These are phyloP conservation scores for Ephemerocybe angulata DNA, from an alignment of 768 basidiomycete species.

Conservation along the genomic window DNA sequence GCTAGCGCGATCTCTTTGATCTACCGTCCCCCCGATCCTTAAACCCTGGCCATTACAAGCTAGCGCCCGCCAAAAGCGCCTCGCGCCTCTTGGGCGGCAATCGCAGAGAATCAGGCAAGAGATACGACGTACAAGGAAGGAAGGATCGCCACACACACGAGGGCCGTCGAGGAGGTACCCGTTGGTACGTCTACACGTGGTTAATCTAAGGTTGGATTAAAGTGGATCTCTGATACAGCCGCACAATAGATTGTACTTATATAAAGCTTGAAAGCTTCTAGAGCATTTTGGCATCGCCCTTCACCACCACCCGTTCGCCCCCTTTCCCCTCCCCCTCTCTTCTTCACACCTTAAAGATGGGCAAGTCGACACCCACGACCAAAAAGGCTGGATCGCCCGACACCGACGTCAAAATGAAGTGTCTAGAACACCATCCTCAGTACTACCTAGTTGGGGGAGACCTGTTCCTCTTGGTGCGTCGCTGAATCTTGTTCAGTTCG, in stretches of 20 bases:
- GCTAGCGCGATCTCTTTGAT: no score
- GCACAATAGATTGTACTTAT: constrained; percentile 1
- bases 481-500: neutral
- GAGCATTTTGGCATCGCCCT: neutral
- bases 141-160: neutral
- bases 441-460: constrained; percentile 51
- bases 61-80: no score
- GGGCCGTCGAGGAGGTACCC: neutral
- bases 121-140: neutral
- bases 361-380: no score
- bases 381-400: no score
- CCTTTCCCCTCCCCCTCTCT: neutral
- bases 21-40: no score
- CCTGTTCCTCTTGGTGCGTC: constrained; percentile 41
- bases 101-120: no score
- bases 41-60: no score
- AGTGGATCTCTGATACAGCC: neutral
- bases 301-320: neutral
- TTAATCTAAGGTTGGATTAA: neutral
- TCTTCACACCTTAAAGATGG: no score
- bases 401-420: neutral
- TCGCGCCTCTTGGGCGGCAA: no score
- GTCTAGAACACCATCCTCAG: constrained; percentile 23
- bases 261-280: constrained; percentile 3
- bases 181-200: constrained; percentile 1